Conservation (phyloP, 345 rosid species). For the Aethionema arabicum region DNA sequence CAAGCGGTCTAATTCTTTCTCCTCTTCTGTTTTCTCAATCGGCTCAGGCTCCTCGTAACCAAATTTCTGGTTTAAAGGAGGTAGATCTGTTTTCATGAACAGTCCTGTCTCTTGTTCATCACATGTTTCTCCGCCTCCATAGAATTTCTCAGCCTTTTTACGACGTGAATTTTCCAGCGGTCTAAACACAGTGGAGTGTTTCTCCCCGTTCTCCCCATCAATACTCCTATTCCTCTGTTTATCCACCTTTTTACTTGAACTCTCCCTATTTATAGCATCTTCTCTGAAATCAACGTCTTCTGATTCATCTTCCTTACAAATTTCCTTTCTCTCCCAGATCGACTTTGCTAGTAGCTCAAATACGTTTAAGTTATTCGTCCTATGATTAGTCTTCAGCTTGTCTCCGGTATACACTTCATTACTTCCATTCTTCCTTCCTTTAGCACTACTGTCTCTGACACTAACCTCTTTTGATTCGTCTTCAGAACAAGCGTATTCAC, state of each 20-base stretch:
- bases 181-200: not conserved
- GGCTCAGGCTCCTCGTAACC: conserved; percentile 41
- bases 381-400: conserved; percentile 3
- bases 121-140: not conserved
- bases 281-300: conserved; percentile 13
- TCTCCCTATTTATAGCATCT: conserved; percentile 17
- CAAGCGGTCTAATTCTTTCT: conserved; percentile 45
- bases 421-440: conserved; percentile 12
- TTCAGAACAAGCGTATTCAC: conserved; percentile 29
- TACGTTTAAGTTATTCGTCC: conserved; percentile 14
- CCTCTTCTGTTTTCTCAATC: conserved; percentile 47
- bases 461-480: conserved; percentile 23
- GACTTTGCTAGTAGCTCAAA: conserved; percentile 23
- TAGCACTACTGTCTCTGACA: conserved; percentile 9
- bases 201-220: conserved; percentile 18
- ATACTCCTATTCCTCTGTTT: conserved; percentile 26
- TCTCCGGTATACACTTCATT: not conserved
- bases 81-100: not conserved
- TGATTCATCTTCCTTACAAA: conserved; percentile 10
- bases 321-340: conserved; percentile 20
- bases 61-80: conserved; percentile 45
- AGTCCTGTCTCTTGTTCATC: conserved; percentile 7
- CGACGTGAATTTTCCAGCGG: not conserved
- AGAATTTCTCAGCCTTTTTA: not conserved
- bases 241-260: conserved; percentile 9